Base-by-base conservation (phyloP, 805 yeast genomes). In the Candida lessepsii region DNA sequence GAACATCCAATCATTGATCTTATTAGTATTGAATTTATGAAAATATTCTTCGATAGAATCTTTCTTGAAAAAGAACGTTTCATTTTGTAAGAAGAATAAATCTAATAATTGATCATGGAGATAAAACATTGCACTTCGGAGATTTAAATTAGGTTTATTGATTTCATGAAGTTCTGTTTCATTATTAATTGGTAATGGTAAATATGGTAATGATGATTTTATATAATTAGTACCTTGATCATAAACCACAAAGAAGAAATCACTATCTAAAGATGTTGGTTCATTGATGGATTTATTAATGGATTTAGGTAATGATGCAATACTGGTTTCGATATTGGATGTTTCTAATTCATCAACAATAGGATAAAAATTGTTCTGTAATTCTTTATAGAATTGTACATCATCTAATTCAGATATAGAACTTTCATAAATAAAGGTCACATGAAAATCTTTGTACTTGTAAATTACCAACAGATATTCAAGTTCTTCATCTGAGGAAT, bases 1-100 rank as follows among this genome's bases (percentile, higher is more conserved):
- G 44, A 69, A 61, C 61, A 68, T 61, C 73, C 73, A 68, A 51
- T 66, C 71, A 41, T 58, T 67, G 21, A 43, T 45, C 38, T 57
- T 62, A 40, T 61, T 62, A 43, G 61, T 58, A 29, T 62, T 63
- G 47, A 67, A 68, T 42, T 69, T 69, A 49, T 69, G 71, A 35
- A 68, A 61, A 46, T 57, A 65, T 47, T 69, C 74, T 16, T 53
- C 47, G 32, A 58, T 47, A 5, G 47, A 34, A 28, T 49, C 46
- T 3, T 45, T 40, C 0, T 41, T 42, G 14, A 43, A 40, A 41
- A 66, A 66, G 14, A 59, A 50, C 11, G 52, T 48, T 16, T 52
- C 52, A 9, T 52, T 47, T 17, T 55, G 57, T 32, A 51, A 42
- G 32, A 62, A 41, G 38, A 65, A 65, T 21, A 67, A 49, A 27